phyloP scores from a whole-genome alignment of 148 eudicot genomes.

The Diospyros lotus region DNA sequence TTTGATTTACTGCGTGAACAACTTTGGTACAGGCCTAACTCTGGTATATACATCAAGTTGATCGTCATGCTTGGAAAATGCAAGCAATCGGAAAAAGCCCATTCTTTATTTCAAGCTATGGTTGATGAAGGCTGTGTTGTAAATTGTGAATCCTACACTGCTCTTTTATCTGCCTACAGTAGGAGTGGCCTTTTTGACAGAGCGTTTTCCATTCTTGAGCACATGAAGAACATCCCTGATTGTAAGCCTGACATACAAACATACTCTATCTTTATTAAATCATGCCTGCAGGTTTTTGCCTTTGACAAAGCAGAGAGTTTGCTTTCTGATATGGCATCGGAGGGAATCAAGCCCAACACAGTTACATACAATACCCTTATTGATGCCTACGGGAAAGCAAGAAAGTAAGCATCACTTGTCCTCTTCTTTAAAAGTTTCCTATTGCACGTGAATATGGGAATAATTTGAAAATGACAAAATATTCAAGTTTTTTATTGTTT shows the following conservation, averaged over 20 bases:
- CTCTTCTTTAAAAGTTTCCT: neutral
- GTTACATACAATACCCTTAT: conserved; percentile 83
- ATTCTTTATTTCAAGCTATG: conserved; percentile 61
- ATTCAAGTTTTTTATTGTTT: neutral
- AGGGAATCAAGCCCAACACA: conserved; percentile 75
- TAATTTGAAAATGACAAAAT: neutral
- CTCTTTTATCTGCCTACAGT: conserved; percentile 85
- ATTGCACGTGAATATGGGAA: neutral
- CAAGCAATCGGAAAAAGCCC: conserved; percentile 82
- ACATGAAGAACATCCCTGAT: conserved; percentile 60
- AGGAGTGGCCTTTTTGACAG: conserved; percentile 66
- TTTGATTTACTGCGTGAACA: conserved; percentile 87
- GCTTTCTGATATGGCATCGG: conserved; percentile 73
- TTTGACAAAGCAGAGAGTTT: conserved; percentile 58
- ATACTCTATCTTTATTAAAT: conserved; percentile 76
- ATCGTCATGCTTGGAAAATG: conserved; percentile 96
- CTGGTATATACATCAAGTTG: conserved; percentile 72
- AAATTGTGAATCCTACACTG: conserved; percentile 73
- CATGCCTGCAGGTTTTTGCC: conserved; percentile 62
- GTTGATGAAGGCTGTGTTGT: conserved; percentile 76
- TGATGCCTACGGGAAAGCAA: conserved; percentile 84
- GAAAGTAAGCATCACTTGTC: conserved; percentile 38
- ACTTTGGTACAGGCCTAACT: conserved; percentile 80
- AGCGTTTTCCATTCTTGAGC: conserved; percentile 71
- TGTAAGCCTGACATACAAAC: conserved; percentile 83